Evolutionary conservation across 2,329 filamentous ascomycete genomes (phyloP), one percentile per base, ranked within the genome.

Genomic region (Helicocarpus griseus): DNA sequence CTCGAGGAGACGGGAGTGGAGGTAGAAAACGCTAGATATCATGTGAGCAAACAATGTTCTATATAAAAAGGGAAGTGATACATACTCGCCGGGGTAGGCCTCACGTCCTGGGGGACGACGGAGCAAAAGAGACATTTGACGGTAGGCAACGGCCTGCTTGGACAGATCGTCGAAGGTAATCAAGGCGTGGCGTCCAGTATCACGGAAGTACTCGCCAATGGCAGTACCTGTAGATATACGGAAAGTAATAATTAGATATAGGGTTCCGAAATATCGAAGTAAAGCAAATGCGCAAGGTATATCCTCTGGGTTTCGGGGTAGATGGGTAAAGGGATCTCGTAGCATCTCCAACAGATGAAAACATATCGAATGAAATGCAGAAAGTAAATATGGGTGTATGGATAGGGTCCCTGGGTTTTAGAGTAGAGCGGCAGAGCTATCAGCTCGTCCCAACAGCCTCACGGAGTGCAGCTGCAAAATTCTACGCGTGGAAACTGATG

Each of bases 1-100:
- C 83, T 98, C 93, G 63, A 98, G 83, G 57, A 98, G 88, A 86
- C 93, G 90, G 65, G 93, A 96, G 85, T 96, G 91, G 65, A 96
- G 87, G 79, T 96, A 96, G 86, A 96, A 96, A 65, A 97, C 90
- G 68, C 73, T 77, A 51, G 4, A 49, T 17, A 31, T 9, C n/a
- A 51, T 17, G 53, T 64, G 56, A 65, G 58, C 52, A 53, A 55
- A 26, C 50, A 24, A 26, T 55, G 39, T 8, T n/a, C 5, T 17
- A 29, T 14, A 44, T 14, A 55, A 39, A 9, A 45, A 51, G 31
- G 38, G 36, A 45, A n/a, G 17, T 29, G 19, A 33, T 31, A 72
- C 74, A 66, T 67, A 77, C 74, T 97, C 91, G 81, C 93, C 93
- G 67, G 93, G 93, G 81, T 95, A 98, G 58, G 91, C 91, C 85